A percentile compares a stretch with the other conserved stretches of the same genome.
Conservation (phyloP, 1,284 basidiomycete species). For the Ustilago xerochloae region DNA sequence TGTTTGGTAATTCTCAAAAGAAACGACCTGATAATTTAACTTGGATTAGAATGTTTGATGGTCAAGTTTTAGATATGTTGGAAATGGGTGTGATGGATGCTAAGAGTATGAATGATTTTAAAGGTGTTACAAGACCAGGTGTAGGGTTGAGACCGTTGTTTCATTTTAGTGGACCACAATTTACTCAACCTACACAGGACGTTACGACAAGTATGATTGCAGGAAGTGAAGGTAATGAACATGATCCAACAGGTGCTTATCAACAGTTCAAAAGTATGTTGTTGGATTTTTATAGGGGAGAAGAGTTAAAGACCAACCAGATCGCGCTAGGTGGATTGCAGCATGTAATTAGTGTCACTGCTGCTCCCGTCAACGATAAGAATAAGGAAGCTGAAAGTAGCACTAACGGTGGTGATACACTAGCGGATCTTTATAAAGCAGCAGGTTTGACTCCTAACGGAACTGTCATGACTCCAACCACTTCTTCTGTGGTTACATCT, state of each 20-base stretch:
- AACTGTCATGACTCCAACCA: constrained; percentile 69
- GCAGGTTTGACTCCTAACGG: constrained; percentile 60
- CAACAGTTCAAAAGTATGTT: constrained; percentile 84
- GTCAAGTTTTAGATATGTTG: constrained; percentile 89
- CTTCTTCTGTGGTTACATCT: constrained; percentile 68
- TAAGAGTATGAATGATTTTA: constrained; percentile 82
- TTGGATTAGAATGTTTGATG: constrained; percentile 88
- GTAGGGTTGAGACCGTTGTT: constrained; percentile 92
- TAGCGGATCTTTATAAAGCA: constrained; percentile 58
- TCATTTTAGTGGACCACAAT: constrained; percentile 83
- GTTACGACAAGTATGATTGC: constrained; percentile 34
- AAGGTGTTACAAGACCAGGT: constrained; percentile 88
- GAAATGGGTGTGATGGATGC: constrained; percentile 89
- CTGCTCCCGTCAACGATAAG: constrained; percentile 34
- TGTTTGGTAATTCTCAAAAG: constrained; percentile 91
- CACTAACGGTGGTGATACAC: constrained; percentile 9
- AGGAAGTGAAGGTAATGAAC: constrained; percentile 38
- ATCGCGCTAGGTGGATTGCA: constrained; percentile 86
- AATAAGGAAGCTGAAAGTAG: background rate
- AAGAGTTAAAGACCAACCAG: constrained; percentile 77
- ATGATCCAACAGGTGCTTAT: constrained; percentile 55
- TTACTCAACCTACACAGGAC: constrained; percentile 68
- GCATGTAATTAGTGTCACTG: constrained; percentile 78
- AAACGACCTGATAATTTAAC: constrained; percentile 91
- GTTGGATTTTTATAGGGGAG: constrained; percentile 85